These are phyloP conservation scores for Mucor sp. DNA, from an alignment of 371 early-diverging fungal species.

Conservation along the genomic window DNA sequence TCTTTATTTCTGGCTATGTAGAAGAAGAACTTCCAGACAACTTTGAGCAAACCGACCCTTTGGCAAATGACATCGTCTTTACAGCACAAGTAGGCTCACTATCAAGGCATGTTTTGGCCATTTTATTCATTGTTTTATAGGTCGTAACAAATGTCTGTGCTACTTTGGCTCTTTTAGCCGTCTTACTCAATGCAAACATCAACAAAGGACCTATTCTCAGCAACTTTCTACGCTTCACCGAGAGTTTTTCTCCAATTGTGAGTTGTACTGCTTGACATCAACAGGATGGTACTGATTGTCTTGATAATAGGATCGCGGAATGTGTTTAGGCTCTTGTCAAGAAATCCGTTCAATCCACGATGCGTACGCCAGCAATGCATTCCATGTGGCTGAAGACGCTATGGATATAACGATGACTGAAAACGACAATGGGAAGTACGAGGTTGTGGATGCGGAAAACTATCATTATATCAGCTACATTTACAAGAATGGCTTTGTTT, in stretches of 20 bases:
- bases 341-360: constrained; percentile 16
- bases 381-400: background rate
- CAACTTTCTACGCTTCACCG: constrained; percentile 12
- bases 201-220: constrained; percentile 12
- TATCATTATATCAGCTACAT: constrained; percentile 25
- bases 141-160: constrained; percentile 18
- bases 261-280: background rate
- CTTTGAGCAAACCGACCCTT: background rate
- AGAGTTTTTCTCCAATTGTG: constrained; percentile 17
- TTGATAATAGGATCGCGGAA: constrained; percentile 20
- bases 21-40: constrained; percentile 7
- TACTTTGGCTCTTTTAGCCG: constrained; percentile 21
- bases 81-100: constrained; percentile 12
- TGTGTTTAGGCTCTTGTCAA: constrained; percentile 6
- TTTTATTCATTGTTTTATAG: background rate
- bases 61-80: constrained; percentile 7
- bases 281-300: background rate
- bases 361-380: constrained; percentile 4
- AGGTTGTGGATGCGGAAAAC: background rate
- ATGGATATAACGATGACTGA: background rate
- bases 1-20: constrained; percentile 11
- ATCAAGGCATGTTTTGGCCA: background rate
- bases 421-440: background rate
- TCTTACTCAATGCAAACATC: constrained; percentile 17
- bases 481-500: constrained; percentile 17